Base-by-base conservation (phyloP, 305 asterid species). In the Fraxinus greggii region DNA sequence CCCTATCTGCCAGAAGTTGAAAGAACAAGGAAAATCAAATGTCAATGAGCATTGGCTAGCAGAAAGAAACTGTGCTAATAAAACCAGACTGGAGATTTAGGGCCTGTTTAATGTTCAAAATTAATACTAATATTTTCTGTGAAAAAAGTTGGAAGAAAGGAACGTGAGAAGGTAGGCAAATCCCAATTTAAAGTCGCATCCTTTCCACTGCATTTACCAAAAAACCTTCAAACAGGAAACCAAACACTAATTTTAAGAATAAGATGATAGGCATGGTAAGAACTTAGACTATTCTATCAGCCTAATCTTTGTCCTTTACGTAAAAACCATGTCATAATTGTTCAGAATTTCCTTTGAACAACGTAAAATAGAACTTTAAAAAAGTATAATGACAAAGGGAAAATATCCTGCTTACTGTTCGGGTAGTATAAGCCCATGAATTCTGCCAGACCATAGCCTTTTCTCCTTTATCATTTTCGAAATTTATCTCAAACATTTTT, bases 361-460 rank as follows among this genome's bases (percentile, higher is more conserved):
- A 75, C 24, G 21, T 19, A 59, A 7, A 69, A 65, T 7, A 65
- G 73, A 78, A 40, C 31, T 28, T 2, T 45, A 4, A 7, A 76
- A 75, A 51, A 21, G 81, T 13, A 65, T 2, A 69, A 76, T 31
- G 56, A 77, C 7, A 36, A 51, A 32, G 59, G 31, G 59, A 85
- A 33, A 77, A 70, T 72, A 84, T 54, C 75, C 40, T 13, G 75
- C 75, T 87, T 85, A 95, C 99, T 76, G 99, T 93, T 90, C 99
- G 88, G 38, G 99, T 94, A 72, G 93, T 89, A 84, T 93, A 94
- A 32, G 96, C 99, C 99, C 99, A 95, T 10, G 99, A 95, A 86
- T 95, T 95, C 90, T 94, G 98, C 99, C 99, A 95, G 77, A 91
- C 98, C 98, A 94, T 89, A 77, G 89, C 86, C 87, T 89, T 95